Evolutionary conservation across 2,329 filamentous ascomycete species (phyloP).

Genomic region (Waltergamsia citrina): DNA sequence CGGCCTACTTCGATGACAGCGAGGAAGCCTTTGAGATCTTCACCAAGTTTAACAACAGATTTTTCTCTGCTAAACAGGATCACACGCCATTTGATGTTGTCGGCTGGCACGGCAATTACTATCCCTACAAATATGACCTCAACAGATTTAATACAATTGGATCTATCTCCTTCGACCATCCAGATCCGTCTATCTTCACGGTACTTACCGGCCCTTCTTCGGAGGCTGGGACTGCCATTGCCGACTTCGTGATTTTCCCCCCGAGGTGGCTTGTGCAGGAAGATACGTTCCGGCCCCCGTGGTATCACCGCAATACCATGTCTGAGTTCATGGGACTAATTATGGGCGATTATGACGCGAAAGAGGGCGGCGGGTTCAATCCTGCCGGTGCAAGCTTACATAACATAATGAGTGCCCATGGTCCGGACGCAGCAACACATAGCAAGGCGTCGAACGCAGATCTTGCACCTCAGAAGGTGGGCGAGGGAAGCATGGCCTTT

Average conservation of each 20-base stretch:
- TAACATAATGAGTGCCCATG: neutral
- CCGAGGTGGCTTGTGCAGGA: conserved; percentile 55
- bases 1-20: conserved; percentile 35
- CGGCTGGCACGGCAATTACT: conserved; percentile 60
- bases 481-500: conserved; percentile 36
- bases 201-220: conserved; percentile 51
- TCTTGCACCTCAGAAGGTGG: conserved; percentile 30
- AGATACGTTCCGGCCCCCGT: conserved; percentile 54
- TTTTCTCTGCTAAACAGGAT: conserved; percentile 47
- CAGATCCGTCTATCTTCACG: conserved; percentile 57
- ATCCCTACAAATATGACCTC: conserved; percentile 60
- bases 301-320: conserved; percentile 54
- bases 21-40: conserved; percentile 36
- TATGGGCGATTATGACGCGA: conserved; percentile 39
- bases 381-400: conserved; percentile 19
- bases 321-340: conserved; percentile 48
- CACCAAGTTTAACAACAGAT: conserved; percentile 47
- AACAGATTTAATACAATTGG: conserved; percentile 51
- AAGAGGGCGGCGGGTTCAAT: conserved; percentile 33
- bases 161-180: conserved; percentile 51
- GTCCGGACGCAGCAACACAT: conserved; percentile 23
- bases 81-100: conserved; percentile 60
- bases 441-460: conserved; percentile 24
- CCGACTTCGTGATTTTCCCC: conserved; percentile 60
- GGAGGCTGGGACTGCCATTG: conserved; percentile 42